Percentiles rank a stretch among this genome's conserved stretches.
These are phyloP conservation scores for Austroboletus eburneus DNA, from an alignment of 768 basidiomycete genomes.

Conservation along the genomic window DNA sequence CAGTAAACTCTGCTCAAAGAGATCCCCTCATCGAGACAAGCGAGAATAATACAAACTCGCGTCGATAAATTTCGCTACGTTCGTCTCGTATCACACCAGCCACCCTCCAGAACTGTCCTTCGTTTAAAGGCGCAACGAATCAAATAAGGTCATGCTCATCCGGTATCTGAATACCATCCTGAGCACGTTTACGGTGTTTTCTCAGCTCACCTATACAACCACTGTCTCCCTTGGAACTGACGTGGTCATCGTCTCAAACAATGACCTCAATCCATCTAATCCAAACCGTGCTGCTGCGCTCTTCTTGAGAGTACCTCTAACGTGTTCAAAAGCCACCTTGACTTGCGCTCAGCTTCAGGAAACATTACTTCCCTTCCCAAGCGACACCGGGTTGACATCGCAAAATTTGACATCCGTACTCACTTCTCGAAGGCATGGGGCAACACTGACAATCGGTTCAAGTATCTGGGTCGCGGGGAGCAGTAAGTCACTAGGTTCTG, in stretches of 20 bases:
- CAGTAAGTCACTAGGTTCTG: not conserved
- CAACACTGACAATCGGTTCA: slow-evolving; percentile 2
- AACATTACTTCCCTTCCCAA: slow-evolving; percentile 3
- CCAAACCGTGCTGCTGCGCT: slow-evolving; percentile 9
- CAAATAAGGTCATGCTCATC: too few species aligned
- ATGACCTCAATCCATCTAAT: slow-evolving; percentile 12
- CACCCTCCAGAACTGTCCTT: too few species aligned
- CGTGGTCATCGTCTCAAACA: slow-evolving; percentile 12
- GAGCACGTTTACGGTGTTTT: too few species aligned
- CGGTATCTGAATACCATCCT: too few species aligned
- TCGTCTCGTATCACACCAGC: too few species aligned
- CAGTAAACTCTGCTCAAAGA: too few species aligned
- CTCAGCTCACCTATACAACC: too few species aligned
- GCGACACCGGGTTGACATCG: not conserved
- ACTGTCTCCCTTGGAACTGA: not conserved
- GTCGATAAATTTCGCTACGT: too few species aligned
- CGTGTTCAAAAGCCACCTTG: slow-evolving; percentile 5
- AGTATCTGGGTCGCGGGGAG: slow-evolving; percentile 5
- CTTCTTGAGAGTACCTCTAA: slow-evolving; percentile 4
- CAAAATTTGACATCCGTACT: not conserved
- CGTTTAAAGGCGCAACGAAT: too few species aligned
- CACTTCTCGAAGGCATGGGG: slow-evolving; percentile 6
- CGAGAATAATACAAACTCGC: too few species aligned
- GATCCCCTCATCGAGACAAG: too few species aligned
- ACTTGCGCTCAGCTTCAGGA: slow-evolving; percentile 5